Evolutionary conservation across 257 asterid genomes (phyloP).

Genomic region (Solanum stenotomum): DNA sequence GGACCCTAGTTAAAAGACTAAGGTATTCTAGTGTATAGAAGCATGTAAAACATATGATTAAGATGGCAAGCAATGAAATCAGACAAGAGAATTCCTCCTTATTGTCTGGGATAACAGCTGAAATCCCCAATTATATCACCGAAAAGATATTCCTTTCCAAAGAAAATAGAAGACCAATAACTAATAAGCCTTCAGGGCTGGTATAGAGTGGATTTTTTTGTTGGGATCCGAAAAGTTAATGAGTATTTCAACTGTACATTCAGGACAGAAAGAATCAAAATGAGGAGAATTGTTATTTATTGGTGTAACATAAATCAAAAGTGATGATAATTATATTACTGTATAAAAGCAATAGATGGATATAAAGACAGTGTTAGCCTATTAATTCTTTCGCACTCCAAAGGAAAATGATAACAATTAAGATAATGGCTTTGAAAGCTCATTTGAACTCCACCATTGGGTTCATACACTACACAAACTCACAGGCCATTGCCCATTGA

Average conservation of each 20-base stretch:
- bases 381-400: background rate
- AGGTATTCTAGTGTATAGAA: background rate
- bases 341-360: background rate
- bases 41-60: background rate
- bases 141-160: background rate
- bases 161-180: background rate
- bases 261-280: background rate
- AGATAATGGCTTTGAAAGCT: background rate
- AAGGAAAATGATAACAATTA: background rate
- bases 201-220: background rate
- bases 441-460: background rate
- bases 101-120: background rate
- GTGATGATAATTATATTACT: background rate
- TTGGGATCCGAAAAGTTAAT: background rate
- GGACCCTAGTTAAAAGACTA: background rate
- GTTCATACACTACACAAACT: background rate
- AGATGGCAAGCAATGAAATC: background rate
- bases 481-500: background rate
- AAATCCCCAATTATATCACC: background rate
- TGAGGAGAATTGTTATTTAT: background rate
- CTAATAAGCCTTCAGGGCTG: background rate
- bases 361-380: background rate
- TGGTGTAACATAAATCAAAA: background rate
- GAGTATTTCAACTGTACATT: background rate
- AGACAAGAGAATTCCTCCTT: background rate